phyloP scores from a whole-genome alignment of 208 protist species.

The Wallacemonas sp. region DNA sequence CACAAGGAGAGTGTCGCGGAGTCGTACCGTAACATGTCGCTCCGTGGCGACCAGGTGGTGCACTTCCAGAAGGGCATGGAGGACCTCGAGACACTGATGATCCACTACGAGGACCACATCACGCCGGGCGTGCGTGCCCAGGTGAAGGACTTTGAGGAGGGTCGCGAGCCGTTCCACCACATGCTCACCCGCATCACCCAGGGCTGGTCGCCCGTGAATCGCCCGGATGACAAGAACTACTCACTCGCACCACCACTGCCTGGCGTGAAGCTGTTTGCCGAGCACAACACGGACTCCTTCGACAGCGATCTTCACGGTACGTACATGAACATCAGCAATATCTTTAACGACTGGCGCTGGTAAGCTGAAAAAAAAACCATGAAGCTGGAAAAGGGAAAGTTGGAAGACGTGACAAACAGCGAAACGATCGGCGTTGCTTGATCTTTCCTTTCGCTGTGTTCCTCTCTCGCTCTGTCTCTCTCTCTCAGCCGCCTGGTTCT shows the following conservation, averaged over 20 bases:
- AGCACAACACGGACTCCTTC: slow-evolving; percentile 85
- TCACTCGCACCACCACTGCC: slow-evolving; percentile 61
- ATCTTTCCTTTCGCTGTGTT: not conserved
- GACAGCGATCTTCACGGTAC: slow-evolving; percentile 80
- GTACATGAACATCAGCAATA: slow-evolving; percentile 83
- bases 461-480: not conserved
- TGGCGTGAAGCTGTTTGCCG: slow-evolving; percentile 76
- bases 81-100: slow-evolving; percentile 79
- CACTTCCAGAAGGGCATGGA: slow-evolving; percentile 80
- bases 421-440: not conserved
- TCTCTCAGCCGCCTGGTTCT: no score
- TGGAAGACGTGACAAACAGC: not conserved
- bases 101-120: slow-evolving; percentile 75
- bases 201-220: slow-evolving; percentile 78
- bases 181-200: slow-evolving; percentile 83
- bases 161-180: slow-evolving; percentile 88
- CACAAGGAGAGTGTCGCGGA: slow-evolving; percentile 75
- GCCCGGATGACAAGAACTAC: slow-evolving; percentile 85
- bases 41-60: slow-evolving; percentile 86
- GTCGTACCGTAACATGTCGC: slow-evolving; percentile 85
- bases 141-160: slow-evolving; percentile 82
- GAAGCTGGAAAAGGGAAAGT: not conserved
- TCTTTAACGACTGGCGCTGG: slow-evolving; percentile 90
- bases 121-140: slow-evolving; percentile 63
- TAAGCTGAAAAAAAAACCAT: slow-evolving; percentile 27